phyloP scores from a whole-genome alignment of 2,329 filamentous ascomycete genomes.

The Zasmidium angulare region DNA sequence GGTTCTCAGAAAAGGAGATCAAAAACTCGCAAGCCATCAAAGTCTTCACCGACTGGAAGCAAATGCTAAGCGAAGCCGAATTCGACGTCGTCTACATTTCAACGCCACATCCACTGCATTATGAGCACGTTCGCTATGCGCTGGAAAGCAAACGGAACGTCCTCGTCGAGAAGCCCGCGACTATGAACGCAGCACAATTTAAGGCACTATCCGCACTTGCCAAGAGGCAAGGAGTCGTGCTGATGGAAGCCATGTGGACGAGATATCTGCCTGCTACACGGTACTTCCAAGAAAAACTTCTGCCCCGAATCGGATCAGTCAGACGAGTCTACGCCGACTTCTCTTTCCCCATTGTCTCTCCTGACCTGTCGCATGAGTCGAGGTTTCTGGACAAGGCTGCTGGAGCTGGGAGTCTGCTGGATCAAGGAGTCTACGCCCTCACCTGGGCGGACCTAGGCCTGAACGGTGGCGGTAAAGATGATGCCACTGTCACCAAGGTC shows the following conservation, averaged over 20 bases:
- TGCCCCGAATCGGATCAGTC: conserved; percentile 15
- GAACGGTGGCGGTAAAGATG: conserved; percentile 4
- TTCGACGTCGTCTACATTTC: conserved; percentile 36
- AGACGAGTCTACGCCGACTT: conserved; percentile 30
- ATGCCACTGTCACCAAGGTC: conserved; percentile 16
- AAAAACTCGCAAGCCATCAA: conserved; percentile 20
- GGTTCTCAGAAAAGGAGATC: conserved; percentile 27
- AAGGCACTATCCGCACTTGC: conserved; percentile 6
- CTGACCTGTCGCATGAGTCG: conserved; percentile 20
- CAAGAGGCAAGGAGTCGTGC: conserved; percentile 21
- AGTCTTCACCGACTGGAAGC: conserved; percentile 29
- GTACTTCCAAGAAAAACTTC: conserved; percentile 21
- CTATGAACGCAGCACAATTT: conserved; percentile 30
- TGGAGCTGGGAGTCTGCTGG: conserved; percentile 14
- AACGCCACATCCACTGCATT: conserved; percentile 32
- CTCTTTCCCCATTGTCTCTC: conserved; percentile 28
- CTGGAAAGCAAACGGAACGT: conserved; percentile 27
- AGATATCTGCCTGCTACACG: conserved; percentile 29
- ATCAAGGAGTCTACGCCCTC: conserved; percentile 19
- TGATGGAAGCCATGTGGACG: conserved; percentile 36
- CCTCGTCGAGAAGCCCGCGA: conserved; percentile 33
- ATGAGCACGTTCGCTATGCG: conserved; percentile 26
- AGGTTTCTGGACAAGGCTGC: conserved; percentile 14
- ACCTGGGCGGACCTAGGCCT: conserved; percentile 9
- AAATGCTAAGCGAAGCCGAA: conserved; percentile 29